Evolutionary conservation across 148 eudicot species (phyloP), one percentile per base, ranked within the genome.

Genomic region (Silene uniflora): DNA sequence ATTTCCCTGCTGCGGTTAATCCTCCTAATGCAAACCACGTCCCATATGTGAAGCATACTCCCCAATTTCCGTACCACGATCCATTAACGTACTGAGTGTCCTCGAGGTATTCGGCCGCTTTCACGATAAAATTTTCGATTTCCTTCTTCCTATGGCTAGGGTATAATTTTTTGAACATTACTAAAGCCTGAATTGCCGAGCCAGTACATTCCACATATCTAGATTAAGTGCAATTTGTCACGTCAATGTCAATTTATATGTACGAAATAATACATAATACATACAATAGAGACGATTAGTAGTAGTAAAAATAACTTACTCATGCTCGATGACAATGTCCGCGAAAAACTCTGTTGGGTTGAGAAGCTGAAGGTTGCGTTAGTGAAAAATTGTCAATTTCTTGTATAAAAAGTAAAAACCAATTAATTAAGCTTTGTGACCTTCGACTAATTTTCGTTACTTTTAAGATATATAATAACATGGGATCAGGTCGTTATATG

Each of bases 301-400:
- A 13, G 13, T 10, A 2, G 13, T 49, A 49, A 49, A 49, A 49
- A 49, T 49, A 74, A 60, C 79, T 76, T 73, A 85, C 88, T 87
- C 90, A 55, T 77, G 73, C 39, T 87, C 90, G 14, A 87, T 64
- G n/a, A 85, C 83, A 39, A 81, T 75, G 67, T 72, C 84, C 17
- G 74, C 85, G 18, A 87, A 83, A 54, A 85, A 74, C 52, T 87
- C 90, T 8, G 85, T 83, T 14, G 88, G 90, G 75, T 87, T 87
- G 24, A 87, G 80, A 71, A 73, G 22, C 90, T 87, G 82, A 11
- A 32, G 11, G 52, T 52, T 22, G 22, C 23, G 2, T 49, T 2
- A 11, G 13, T 10, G 14, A 49, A 49, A 49, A 2, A 49, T 10
- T 49, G 14, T 49, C 55, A 49, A 49, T 49, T 49, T 13, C 55